Evolutionary conservation across 1,139 yeast genomes (phyloP).

Genomic region (Candida sp.): DNA sequence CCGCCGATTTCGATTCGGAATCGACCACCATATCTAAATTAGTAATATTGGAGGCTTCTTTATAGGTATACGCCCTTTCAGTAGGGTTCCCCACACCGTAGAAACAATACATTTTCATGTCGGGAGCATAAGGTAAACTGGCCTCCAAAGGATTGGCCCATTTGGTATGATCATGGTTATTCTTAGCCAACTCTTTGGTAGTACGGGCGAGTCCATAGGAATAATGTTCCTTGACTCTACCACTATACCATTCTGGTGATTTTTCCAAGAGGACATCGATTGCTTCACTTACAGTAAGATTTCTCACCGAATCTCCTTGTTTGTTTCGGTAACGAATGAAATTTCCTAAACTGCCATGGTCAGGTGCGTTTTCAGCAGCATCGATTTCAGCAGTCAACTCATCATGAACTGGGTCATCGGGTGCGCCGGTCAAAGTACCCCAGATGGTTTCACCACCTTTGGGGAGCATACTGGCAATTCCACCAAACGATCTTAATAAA

Average conservation of each 20-base stretch:
- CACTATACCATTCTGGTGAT: constrained; percentile 74
- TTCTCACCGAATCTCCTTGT: constrained; percentile 17
- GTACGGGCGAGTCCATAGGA: constrained; percentile 75
- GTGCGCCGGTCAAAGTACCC: constrained; percentile 65
- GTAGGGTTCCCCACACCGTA: constrained; percentile 97
- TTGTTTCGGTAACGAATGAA: constrained; percentile 63
- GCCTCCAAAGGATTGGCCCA: constrained; percentile 96
- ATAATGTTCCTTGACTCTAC: constrained; percentile 65
- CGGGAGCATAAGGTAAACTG: constrained; percentile 89
- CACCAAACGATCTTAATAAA: constrained; percentile 85
- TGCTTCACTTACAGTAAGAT: constrained; percentile 63
- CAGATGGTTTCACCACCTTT: constrained; percentile 90
- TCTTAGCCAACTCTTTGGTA: constrained; percentile 52
- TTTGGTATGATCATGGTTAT: constrained; percentile 67
- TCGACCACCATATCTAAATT: constrained; percentile 70
- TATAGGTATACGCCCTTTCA: constrained; percentile 86
- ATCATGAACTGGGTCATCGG: constrained; percentile 53
- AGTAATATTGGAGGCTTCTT: constrained; percentile 51
- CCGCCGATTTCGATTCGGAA: constrained; percentile 54
- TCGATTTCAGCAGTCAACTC: constrained; percentile 11
- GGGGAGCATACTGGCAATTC: constrained; percentile 93
- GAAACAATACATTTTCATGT: constrained; percentile 82
- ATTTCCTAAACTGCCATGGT: constrained; percentile 60
- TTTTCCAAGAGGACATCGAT: constrained; percentile 61
- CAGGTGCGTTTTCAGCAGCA: constrained; percentile 15